Base-by-base conservation (phyloP, 1,284 basidiomycete genomes). In the Marasmius oreades region DNA sequence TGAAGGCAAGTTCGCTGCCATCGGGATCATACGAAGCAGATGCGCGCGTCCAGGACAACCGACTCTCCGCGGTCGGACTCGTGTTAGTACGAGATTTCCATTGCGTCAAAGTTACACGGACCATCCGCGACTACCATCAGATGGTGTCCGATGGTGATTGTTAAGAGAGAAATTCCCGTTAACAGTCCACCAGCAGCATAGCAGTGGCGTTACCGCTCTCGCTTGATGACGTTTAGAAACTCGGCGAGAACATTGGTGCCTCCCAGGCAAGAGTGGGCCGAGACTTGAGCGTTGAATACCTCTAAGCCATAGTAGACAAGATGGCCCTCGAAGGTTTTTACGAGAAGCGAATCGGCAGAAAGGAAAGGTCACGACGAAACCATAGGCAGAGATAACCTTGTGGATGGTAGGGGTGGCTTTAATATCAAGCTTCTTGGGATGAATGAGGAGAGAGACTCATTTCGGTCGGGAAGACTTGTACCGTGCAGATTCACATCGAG, bases 101-200 rank as follows among this genome's bases (percentile, higher is more conserved):
- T 31, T 3, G 53, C 44, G 18, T 16, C 28, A 8, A 44, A n/a
- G 14, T 26, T 26, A 34, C 18, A 20, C 1, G 16, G 8, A 7
- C 45, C 53, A 22, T 55, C 50, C 16, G 50, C 53, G 20, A 55
- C 36, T 14, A 23, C 45, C 22, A 45, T 26, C 14, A 45, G 53
- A 23, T 43, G 45, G 33, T 55, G 53, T 26, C 14, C 45, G 53
- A 23, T 43, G 45, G 33, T 55, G 53, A 31, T 55, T 55, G 14
- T 16, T 24, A 12, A 20, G 28, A 16, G 26, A 26, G 26, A 39
- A 36, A 33, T 55, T 24, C 7, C 45, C 44, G 8, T 22, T 55
- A 3, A 55, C n/a, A 3, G 53, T 48, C 53, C 53, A 55, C 55
- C 53, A n/a, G n/a, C n/a, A n/a, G 51, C 24, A 56, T 56, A 16